Base-by-base conservation (phyloP, 495 filamentous ascomycete species). In the Penicillium macrosclerotiorum region DNA sequence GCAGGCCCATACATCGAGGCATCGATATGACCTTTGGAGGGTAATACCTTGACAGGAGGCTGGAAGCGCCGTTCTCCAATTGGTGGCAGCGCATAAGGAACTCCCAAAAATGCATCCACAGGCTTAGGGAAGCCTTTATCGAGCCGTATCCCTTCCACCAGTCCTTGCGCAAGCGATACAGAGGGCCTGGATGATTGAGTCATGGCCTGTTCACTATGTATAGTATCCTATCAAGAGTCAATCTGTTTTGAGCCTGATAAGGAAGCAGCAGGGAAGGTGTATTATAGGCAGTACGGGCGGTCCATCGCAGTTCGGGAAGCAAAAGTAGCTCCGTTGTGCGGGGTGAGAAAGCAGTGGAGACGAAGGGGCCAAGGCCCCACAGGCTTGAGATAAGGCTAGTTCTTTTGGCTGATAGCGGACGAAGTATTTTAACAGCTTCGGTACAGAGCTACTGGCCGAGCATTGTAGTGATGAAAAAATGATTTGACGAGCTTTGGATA, bases 51-150 rank as follows among this genome's bases (percentile, higher is more conserved):
- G 7, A 45, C 48, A 3, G 81, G 73, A 16, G 73, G 75, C 26
- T 61, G 69, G 60, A 83, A 84, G 35, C 82, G 73, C 49, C 76
- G 72, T 20, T 79, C 57, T 12, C 78, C 80, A 19, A 62, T 63
- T 0, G 81, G 79, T 0, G 74, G 67, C 38, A 78, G 61, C 2
- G 76, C 82, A 51, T 79, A 86, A 1, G 79, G 83, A 44, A 86
- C 72, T 12, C 82, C 81, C n/a, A 75, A 62, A 49, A 78, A 86
- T 54, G 54, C 74, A 33, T 86, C 78, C 17, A 84, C 47, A 8
- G 68, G 49, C 42, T 73, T 70, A 2, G 79, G 73, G 11, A 62
- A 50, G 37, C 62, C 66, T 6, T 64, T 46, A 6, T 63, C 27
- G 16, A 77, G 51, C 31, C 68, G 63, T 14, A 67, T 60, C 25